These are phyloP conservation scores for Termitomyces bulborhizus DNA, from an alignment of 768 basidiomycete species.

Conservation along the genomic window DNA sequence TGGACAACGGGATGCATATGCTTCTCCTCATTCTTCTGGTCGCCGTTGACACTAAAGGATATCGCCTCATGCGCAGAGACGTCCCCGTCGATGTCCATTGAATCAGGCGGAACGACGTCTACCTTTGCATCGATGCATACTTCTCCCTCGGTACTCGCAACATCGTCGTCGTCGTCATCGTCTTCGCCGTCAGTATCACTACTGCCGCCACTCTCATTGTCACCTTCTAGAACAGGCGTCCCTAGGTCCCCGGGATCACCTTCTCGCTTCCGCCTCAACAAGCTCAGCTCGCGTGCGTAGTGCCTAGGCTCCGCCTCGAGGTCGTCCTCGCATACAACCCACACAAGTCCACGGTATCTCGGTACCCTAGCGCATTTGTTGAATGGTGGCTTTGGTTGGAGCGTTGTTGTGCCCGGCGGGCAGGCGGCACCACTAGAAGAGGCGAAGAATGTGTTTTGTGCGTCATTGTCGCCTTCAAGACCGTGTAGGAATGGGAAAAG, in stretches of 20 bases:
- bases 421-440: conserved; percentile 16
- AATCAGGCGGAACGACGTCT: conserved; percentile 18
- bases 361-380: conserved; percentile 19
- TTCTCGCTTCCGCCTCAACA: conserved; percentile 25
- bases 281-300: conserved; percentile 17
- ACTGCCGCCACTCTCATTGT: conserved; percentile 14
- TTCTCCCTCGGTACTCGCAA: conserved; percentile 6
- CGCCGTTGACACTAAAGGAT: conserved; percentile 14
- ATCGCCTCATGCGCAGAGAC: conserved; percentile 3
- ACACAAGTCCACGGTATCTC: conserved; percentile 68
- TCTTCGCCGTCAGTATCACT: conserved; percentile 18
- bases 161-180: conserved; percentile 17
- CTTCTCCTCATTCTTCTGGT: conserved; percentile 24
- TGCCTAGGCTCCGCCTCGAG: conserved; percentile 22
- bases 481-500: conserved; percentile 90
- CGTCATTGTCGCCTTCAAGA: conserved; percentile 72
- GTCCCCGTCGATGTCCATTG: conserved; percentile 11
- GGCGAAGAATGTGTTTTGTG: conserved; percentile 79
- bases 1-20: conserved; percentile 55
- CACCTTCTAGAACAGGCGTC: conserved; percentile 9
- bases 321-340: conserved; percentile 78
- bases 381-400: neutral
- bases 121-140: conserved; percentile 14
- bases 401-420: neutral
- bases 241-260: neutral